Conservation (phyloP, 495 filamentous ascomycete genomes). For the Penicillium dipodomyicola region DNA sequence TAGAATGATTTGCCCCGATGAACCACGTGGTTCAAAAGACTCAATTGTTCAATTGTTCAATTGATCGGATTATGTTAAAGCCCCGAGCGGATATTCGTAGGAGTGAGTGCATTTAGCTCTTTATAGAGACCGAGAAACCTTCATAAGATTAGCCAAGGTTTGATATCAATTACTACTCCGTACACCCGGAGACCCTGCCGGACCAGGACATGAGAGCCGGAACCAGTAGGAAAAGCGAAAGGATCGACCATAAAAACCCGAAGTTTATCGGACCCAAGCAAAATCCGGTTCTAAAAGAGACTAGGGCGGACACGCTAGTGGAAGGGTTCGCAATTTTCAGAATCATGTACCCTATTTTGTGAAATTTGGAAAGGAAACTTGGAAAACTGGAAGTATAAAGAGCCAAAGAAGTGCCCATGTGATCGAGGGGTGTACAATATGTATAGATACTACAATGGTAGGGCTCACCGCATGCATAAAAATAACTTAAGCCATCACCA, state of each 20-base stretch:
- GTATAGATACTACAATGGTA: neutral
- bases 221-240: constrained; percentile 8
- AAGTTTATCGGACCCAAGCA: constrained; percentile 5
- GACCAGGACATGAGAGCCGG: neutral
- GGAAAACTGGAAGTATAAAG: neutral
- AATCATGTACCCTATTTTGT: neutral
- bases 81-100: no score
- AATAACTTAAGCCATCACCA: constrained; percentile 4
- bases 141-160: no score
- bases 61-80: no score
- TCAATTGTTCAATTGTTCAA: no score
- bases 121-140: no score
- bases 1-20: no score
- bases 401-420: neutral
- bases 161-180: no score
- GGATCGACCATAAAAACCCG: constrained; percentile 8
- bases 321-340: neutral
- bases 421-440: neutral
- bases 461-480: constrained; percentile 8
- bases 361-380: neutral
- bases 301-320: neutral
- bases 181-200: neutral
- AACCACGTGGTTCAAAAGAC: no score
- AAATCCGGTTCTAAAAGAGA: constrained; percentile 3
- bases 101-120: no score